These are phyloP conservation scores for Fusarium hostae DNA, from an alignment of 2,329 filamentous ascomycete genomes.

Conservation along the genomic window DNA sequence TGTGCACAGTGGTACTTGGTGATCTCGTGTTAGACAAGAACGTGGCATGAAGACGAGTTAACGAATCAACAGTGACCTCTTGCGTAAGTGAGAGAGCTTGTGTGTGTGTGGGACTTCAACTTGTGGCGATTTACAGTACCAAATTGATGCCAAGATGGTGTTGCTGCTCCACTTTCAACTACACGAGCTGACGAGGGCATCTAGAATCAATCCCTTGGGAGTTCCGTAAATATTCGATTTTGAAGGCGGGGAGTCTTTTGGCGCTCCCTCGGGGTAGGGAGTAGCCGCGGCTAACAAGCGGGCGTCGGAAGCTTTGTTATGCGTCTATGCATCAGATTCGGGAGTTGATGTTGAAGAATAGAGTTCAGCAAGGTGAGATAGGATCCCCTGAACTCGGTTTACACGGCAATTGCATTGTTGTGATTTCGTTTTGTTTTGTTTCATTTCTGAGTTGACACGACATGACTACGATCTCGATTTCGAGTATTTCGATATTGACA, in stretches of 20 bases:
- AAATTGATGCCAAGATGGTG: slow-evolving; percentile 9
- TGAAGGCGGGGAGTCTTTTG: slow-evolving; percentile 24
- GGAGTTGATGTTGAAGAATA: slow-evolving; percentile 2
- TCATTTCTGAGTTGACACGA: background rate
- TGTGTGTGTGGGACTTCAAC: slow-evolving; percentile 19
- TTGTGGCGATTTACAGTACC: slow-evolving; percentile 20
- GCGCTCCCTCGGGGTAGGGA: slow-evolving; percentile 23
- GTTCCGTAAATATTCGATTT: slow-evolving; percentile 18
- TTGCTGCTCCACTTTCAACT: slow-evolving; percentile 31
- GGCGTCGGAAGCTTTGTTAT: slow-evolving; percentile 14
- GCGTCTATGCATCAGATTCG: slow-evolving; percentile 1
- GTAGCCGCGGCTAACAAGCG: slow-evolving; percentile 21
- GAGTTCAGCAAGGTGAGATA: background rate
- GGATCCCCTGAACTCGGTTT: background rate
- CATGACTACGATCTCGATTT: background rate
- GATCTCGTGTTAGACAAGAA: slow-evolving; percentile 19
- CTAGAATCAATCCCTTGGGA: slow-evolving; percentile 8
- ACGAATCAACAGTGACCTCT: slow-evolving; percentile 19
- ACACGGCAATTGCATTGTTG: background rate
- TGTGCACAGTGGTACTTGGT: slow-evolving; percentile 7
- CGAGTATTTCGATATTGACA: background rate
- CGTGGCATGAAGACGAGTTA: slow-evolving; percentile 13
- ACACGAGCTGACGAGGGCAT: slow-evolving; percentile 16
- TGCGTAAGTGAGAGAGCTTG: slow-evolving; percentile 9
- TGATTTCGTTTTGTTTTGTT: slow-evolving; percentile 1